These are phyloP conservation scores for Schizochytrium sp. DNA, from an alignment of 108 stramenopile species.

Conservation along the genomic window DNA sequence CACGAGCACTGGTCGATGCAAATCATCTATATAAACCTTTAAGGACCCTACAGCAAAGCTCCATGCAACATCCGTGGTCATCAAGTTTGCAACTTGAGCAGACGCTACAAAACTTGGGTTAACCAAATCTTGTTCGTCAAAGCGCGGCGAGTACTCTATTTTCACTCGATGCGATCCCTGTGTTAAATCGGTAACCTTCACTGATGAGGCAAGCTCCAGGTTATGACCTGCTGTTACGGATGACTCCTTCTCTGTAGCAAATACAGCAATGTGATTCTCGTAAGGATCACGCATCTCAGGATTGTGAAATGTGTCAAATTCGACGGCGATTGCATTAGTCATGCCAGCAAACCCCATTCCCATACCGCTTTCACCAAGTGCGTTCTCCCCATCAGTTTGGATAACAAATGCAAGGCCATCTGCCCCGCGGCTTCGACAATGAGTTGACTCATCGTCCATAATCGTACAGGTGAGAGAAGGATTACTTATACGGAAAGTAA, in stretches of 20 bases:
- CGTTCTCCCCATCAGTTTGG: constrained; percentile 62
- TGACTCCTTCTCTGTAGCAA: constrained; percentile 49
- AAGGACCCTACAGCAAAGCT: constrained; percentile 72
- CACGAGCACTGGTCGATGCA: constrained; percentile 69
- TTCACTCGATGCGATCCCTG: constrained; percentile 67
- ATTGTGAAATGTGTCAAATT: constrained; percentile 80
- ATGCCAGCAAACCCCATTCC: constrained; percentile 80
- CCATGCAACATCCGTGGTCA: constrained; percentile 66
- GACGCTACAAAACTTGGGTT: constrained; percentile 59
- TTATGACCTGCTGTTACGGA: constrained; percentile 48
- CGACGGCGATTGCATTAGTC: constrained; percentile 76
- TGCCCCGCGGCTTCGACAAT: constrained; percentile 74
- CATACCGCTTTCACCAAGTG: constrained; percentile 68
- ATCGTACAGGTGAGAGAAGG: constrained; percentile 74
- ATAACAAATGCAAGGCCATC: constrained; percentile 82
- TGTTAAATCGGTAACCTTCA: constrained; percentile 74
- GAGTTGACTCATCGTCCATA: constrained; percentile 76
- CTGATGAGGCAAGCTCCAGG: constrained; percentile 68
- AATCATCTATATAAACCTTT: constrained; percentile 74
- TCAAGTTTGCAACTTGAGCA: constrained; percentile 48
- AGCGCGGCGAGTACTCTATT: constrained; percentile 71
- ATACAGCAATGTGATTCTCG: constrained; percentile 79
- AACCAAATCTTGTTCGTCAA: constrained; percentile 65
- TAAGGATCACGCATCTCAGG: constrained; percentile 72
- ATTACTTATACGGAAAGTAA: constrained; percentile 71